A percentile compares a stretch with the other conserved stretches of the same genome.
These are phyloP conservation scores for Vitis amurensis DNA, from an alignment of 164 flowering plant genomes.

Conservation along the genomic window DNA sequence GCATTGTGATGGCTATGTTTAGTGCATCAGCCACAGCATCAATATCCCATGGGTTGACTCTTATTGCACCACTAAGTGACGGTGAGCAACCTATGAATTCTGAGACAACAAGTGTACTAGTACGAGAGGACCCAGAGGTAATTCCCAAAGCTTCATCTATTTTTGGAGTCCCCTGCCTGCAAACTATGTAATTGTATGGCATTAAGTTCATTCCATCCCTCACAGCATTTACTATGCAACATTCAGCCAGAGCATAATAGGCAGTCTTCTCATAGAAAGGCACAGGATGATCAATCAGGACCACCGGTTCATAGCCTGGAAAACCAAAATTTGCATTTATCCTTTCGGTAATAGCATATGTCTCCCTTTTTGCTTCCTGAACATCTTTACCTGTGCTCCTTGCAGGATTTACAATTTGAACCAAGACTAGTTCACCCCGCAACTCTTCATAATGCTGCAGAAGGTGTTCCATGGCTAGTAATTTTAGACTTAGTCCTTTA, in stretches of 20 bases:
- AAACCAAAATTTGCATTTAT: slow-evolving; percentile 34
- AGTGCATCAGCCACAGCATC: slow-evolving; percentile 49
- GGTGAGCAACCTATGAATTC: slow-evolving; percentile 62
- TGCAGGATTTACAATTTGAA: slow-evolving; percentile 56
- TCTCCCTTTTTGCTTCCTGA: slow-evolving; percentile 36
- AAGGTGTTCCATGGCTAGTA: slow-evolving; percentile 47
- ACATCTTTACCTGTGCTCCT: slow-evolving; percentile 49
- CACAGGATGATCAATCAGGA: slow-evolving; percentile 34
- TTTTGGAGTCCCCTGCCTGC: slow-evolving; percentile 43
- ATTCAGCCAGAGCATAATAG: slow-evolving; percentile 45
- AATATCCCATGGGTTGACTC: slow-evolving; percentile 58
- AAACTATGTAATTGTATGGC: slow-evolving; percentile 47
- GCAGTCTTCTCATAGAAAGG: slow-evolving; percentile 38
- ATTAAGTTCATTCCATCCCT: slow-evolving; percentile 58
- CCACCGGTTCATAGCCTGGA: slow-evolving; percentile 41
- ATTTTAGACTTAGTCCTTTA: slow-evolving; percentile 50
- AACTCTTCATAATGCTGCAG: slow-evolving; percentile 28
- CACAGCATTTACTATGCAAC: slow-evolving; percentile 50
- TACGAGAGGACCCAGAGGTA: slow-evolving; percentile 22
- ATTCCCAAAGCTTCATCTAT: slow-evolving; percentile 33
- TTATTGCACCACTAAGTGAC: slow-evolving; percentile 53
- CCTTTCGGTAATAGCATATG: slow-evolving; percentile 26
- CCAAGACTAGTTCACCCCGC: slow-evolving; percentile 39
- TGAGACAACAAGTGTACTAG: slow-evolving; percentile 43
- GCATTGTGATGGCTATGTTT: slow-evolving; percentile 35